A percentile compares a stretch with the other conserved stretches of the same genome.
Conservation (phyloP, 1,284 basidiomycete species). For the Trametes versicolor region DNA sequence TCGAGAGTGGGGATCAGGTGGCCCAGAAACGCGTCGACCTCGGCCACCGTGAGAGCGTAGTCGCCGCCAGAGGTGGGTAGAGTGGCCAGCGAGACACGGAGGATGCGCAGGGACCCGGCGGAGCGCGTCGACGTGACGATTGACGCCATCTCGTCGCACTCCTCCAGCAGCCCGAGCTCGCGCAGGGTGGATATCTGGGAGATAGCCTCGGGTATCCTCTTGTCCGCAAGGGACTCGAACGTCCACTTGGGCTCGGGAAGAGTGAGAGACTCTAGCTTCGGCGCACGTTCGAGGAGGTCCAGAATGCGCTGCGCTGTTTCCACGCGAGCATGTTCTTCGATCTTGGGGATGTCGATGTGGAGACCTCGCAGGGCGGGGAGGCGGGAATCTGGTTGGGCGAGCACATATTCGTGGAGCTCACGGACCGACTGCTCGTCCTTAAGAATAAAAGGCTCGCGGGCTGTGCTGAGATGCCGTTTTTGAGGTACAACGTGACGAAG, state of each 20-base stretch:
- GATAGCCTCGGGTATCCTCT: neutral
- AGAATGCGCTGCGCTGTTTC: neutral
- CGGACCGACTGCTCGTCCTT: neutral
- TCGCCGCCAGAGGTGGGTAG: neutral
- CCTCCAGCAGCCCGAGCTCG: neutral
- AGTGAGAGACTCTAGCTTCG: neutral
- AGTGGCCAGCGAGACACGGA: neutral
- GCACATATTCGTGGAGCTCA: neutral
- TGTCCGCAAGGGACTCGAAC: neutral
- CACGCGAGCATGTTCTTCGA: neutral
- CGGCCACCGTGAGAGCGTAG: neutral
- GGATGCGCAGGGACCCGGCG: neutral
- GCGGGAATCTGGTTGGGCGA: neutral
- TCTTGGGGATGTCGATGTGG: neutral
- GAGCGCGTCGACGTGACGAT: neutral
- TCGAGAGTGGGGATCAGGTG: neutral
- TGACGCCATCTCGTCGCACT: neutral
- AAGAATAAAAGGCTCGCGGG: no score
- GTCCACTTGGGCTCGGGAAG: neutral
- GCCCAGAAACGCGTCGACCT: neutral
- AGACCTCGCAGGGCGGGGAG: conserved; percentile 1
- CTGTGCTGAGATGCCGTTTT: neutral
- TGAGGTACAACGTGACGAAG: no score
- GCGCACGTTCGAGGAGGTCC: neutral
- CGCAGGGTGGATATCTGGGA: no score